These are phyloP conservation scores for Rubia yunnanensis DNA, from an alignment of 257 asterid genomes.

Conservation along the genomic window DNA sequence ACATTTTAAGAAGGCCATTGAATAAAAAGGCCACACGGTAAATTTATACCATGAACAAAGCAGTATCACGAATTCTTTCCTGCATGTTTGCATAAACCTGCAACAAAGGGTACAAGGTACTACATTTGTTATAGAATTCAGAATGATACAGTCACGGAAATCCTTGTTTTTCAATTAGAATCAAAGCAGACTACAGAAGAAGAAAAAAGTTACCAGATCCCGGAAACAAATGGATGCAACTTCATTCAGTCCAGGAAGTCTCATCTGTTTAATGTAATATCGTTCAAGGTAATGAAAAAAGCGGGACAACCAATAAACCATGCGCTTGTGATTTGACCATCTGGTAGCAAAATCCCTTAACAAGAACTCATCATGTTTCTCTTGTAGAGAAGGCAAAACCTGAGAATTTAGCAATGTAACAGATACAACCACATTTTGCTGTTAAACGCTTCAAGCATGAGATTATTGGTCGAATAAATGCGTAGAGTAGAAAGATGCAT, in stretches of 20 bases:
- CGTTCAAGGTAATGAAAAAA: conserved; percentile 90
- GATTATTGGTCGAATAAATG: not conserved
- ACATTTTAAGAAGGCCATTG: not conserved
- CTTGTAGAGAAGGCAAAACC: conserved; percentile 75
- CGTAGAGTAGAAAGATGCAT: not conserved
- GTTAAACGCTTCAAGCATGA: not conserved
- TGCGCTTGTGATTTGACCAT: conserved; percentile 87
- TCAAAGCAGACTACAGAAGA: not conserved
- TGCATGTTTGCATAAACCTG: conserved; percentile 79
- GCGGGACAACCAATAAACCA: conserved; percentile 92
- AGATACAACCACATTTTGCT: not conserved
- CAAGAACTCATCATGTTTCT: conserved; percentile 93
- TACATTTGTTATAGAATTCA: not conserved
- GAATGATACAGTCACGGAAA: too few species aligned
- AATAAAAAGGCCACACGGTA: not conserved
- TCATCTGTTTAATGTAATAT: conserved; percentile 79
- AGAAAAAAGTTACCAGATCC: conserved; percentile 54
- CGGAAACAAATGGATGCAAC: conserved; percentile 87
- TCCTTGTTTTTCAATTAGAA: not conserved
- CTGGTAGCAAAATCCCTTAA: conserved; percentile 84
- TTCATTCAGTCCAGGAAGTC: conserved; percentile 65
- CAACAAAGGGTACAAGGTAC: conserved; percentile 10
- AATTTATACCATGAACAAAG: conserved; percentile 62
- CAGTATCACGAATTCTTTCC: conserved; percentile 80
- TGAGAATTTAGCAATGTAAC: conserved; percentile 11